phyloP scores from a whole-genome alignment of 2,329 filamentous ascomycete species.

The Aspergillus sp. region DNA sequence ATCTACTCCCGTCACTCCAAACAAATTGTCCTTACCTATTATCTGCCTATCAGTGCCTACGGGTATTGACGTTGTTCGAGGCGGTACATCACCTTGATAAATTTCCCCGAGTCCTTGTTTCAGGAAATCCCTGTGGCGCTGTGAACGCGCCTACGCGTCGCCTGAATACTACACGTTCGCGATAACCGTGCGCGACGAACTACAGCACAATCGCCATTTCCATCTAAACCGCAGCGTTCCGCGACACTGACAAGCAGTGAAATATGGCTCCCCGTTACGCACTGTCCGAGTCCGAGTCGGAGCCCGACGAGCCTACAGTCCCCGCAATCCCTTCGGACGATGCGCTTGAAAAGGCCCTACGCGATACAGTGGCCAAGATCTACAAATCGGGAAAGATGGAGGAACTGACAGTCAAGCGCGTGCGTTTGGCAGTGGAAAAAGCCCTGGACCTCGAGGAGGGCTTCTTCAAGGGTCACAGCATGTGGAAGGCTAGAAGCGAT shows the following conservation, averaged over 20 bases:
- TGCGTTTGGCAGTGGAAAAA: constrained; percentile 54
- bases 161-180: too few species aligned
- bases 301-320: constrained; percentile 21
- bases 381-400: constrained; percentile 43
- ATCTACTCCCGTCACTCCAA: too few species aligned
- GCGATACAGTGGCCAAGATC: constrained; percentile 37
- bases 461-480: constrained; percentile 54
- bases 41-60: too few species aligned
- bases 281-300: constrained; percentile 30
- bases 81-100: too few species aligned
- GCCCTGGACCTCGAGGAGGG: constrained; percentile 51
- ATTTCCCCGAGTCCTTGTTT: too few species aligned
- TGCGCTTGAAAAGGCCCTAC: constrained; percentile 37
- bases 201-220: too few species aligned
- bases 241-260: neutral
- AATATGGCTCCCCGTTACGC: constrained; percentile 31
- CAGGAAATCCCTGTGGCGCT: too few species aligned
- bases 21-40: too few species aligned
- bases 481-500: constrained; percentile 58
- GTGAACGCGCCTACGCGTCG: too few species aligned
- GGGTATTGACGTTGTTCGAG: too few species aligned
- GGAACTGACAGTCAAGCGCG: constrained; percentile 57
- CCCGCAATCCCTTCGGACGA: constrained; percentile 30
- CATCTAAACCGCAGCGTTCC: neutral
- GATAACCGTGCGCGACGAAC: too few species aligned